phyloP scores from a whole-genome alignment of 106 monocot genomes.

The Chionographis japonica region DNA sequence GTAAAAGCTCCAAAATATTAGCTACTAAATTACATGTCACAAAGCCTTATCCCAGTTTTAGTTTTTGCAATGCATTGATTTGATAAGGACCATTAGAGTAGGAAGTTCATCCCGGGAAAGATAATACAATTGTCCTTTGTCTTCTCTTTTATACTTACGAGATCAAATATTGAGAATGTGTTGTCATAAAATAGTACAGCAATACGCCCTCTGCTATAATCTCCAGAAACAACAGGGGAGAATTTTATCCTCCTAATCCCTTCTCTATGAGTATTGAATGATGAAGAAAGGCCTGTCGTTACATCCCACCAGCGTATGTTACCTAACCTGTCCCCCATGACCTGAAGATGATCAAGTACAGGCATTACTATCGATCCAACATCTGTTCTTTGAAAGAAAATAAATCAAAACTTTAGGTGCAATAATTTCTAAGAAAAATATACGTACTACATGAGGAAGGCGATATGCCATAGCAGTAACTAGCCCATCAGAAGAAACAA shows the following conservation, averaged over 20 bases:
- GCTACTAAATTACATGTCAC: no score
- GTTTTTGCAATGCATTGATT: no score
- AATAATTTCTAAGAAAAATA: constrained; percentile 1
- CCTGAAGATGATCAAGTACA: constrained; percentile 36
- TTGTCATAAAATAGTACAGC: constrained; percentile 97
- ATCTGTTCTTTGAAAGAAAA: background rate
- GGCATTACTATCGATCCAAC: background rate
- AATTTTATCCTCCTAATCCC: constrained; percentile 99
- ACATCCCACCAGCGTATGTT: constrained; percentile 99
- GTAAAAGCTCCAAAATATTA: no score
- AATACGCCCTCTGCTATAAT: constrained; percentile 87
- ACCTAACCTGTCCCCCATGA: constrained; percentile 94
- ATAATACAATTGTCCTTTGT: background rate
- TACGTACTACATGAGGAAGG: constrained; percentile 92
- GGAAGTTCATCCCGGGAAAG: background rate
- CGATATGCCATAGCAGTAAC: constrained; percentile 99
- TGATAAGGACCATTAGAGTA: no score
- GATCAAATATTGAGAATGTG: constrained; percentile 97
- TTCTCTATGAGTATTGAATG: constrained; percentile 94
- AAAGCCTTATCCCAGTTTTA: no score
- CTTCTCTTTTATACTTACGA: constrained; percentile 57
- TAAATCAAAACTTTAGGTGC: background rate
- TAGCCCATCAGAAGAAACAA: constrained; percentile 85
- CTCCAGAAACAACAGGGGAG: constrained; percentile 94
- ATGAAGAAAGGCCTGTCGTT: constrained; percentile 84